Evolutionary conservation across 1,139 yeast species (phyloP), one percentile per base, ranked within the genome.

Genomic region (Hansenula sp.): DNA sequence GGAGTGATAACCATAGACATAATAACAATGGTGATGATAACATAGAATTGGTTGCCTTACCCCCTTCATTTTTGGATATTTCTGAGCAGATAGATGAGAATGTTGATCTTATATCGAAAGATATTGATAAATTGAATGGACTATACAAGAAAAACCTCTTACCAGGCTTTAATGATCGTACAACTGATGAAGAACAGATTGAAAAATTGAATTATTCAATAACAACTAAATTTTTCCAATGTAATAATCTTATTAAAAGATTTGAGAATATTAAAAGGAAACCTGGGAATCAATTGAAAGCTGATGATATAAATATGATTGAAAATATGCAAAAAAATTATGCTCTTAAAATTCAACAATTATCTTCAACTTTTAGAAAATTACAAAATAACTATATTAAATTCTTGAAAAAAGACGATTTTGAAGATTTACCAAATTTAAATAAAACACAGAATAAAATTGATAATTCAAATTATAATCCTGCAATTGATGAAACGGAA

Each of bases 361-460:
- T 78, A 40, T 84, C 95, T 36, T 77, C 91, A 25, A 74, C 75
- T 42, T 93, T 91, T 65, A 71, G 99, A 44, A 87, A 88, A 57
- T 70, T 91, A 57, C 99, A 93, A 62, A 88, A 91, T 55, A 83
- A 85, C 55, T 94, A 93, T 59, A 81, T 94, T 59, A 85, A 87
- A 45, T 70, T 82, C 54, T 65, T 85, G 46, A 75, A 81, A 51
- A 83, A 84, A 52, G 93, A 84, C 57, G 91, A 84, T 44, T 80
- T 77, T 53, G 66, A 66, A 46, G 68, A 65, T 48, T 57, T 50
- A 39, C 65, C 57, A 47, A 67, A 57, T 41, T 49, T 55, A 12
- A 42, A 36, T 10, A 38, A 45, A 28, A 28, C 43, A 5, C 36
- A 41, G 13, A 25, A 33, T 17, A 25, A 29, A 13, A 6, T 13